These are phyloP conservation scores for Helianthus tuberosus DNA, from an alignment of 129 eudicot species.

Conservation along the genomic window DNA sequence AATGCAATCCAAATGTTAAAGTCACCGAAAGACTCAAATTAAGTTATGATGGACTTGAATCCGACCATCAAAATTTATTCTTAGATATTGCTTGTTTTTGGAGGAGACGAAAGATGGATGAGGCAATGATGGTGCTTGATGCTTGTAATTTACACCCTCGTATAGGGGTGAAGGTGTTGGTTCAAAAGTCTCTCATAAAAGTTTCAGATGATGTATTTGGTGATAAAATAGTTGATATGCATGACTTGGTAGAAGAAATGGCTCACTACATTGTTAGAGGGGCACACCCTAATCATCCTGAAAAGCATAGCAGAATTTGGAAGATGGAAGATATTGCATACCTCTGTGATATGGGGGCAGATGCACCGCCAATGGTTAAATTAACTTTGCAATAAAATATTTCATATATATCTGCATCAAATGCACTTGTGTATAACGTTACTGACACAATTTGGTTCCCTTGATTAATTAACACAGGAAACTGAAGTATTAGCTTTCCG, in stretches of 20 bases:
- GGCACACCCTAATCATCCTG: neutral
- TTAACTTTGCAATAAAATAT: neutral
- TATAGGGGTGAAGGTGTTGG: slow-evolving; percentile 3
- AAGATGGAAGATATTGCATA: neutral
- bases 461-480: no score
- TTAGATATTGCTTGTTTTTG: neutral
- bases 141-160: neutral
- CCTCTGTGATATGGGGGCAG: neutral
- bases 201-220: neutral
- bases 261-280: neutral
- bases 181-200: neutral
- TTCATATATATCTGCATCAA: neutral
- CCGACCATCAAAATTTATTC: no score
- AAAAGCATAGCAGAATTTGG: neutral
- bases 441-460: no score
- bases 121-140: neutral
- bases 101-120: neutral
- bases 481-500: neutral
- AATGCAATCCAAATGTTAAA: neutral
- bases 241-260: neutral
- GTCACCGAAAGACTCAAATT: no score
- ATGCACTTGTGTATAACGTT: no score
- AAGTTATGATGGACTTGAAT: no score
- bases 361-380: neutral
- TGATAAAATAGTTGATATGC: neutral